Evolutionary conservation across 148 eudicot species (phyloP), one percentile per base, ranked within the genome.

Genomic region (Chenopodium album): DNA sequence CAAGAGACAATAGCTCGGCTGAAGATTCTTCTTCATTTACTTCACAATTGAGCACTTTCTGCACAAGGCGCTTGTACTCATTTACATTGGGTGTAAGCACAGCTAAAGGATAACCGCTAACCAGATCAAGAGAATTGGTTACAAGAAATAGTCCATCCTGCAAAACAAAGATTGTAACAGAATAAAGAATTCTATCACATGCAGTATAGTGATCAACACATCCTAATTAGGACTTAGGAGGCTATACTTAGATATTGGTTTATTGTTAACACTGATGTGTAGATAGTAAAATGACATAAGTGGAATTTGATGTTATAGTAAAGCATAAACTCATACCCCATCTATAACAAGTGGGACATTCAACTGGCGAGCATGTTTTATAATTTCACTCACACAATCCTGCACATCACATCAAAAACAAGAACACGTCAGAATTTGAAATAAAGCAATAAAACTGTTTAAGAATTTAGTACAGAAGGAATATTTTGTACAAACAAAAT

Each of bases 141-240:
- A 94, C 93, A 46, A 96, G 94, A 90, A 92, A 96, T 44, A 96
- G 94, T 76, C 98, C 99, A 85, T 96, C 99, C 99, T 96, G 92
- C 31, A 88, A 80, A 85, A 64, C 20, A 19, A 14, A 48, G 6
- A 32, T 80, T 26, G 41, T 64, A 34, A 59, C 37, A 20, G 59
- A n/a, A 60, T 78, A 29, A 80, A 75, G 34, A 71, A 52, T 32
- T 65, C 37, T 69, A 78, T 12, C 14, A 23, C 34, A 31, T 37
- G 60, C 16, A 54, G 31, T 20, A 46, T 0, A 19, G 34, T 44
- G 50, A 60, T 3, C 70, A 74, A 17, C 31, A 54, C 50, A 69
- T 32, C 31, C 66, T 47, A 10, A 26, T 5, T 34, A 7, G 34
- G 19, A 28, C 71, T 66, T 62, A 9, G 26, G 65, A 62, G 23